These are phyloP conservation scores for Fomitopsis pinicola DNA, from an alignment of 1,284 basidiomycete species.

Conservation along the genomic window DNA sequence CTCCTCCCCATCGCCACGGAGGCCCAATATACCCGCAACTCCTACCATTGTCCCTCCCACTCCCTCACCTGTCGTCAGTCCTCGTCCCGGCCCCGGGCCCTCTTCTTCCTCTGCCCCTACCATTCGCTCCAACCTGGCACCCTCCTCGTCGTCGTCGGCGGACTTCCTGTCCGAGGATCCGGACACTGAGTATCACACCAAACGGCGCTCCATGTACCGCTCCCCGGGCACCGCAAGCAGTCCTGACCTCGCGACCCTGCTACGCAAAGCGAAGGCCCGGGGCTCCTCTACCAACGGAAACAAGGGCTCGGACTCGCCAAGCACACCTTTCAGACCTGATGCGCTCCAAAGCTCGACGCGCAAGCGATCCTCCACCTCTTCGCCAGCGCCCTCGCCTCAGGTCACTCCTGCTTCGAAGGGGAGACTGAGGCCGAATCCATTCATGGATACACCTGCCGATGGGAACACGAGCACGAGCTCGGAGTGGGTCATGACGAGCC, in stretches of 20 bases:
- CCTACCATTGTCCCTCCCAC: slow-evolving; percentile 58
- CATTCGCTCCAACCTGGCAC: slow-evolving; percentile 29
- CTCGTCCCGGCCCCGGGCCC: slow-evolving; percentile 18
- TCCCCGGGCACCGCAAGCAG: slow-evolving; percentile 85
- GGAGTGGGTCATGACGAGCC: slow-evolving; percentile 48
- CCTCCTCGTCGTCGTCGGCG: slow-evolving; percentile 36
- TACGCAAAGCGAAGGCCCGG: slow-evolving; percentile 74
- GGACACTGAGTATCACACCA: slow-evolving; percentile 60
- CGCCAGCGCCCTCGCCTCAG: slow-evolving; percentile 10
- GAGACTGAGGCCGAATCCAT: slow-evolving; percentile 16
- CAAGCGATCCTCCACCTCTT: slow-evolving; percentile 32
- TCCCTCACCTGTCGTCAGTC: slow-evolving; percentile 33
- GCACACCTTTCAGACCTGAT: slow-evolving; percentile 16
- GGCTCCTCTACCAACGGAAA: slow-evolving; percentile 39
- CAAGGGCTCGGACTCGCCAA: slow-evolving; percentile 48
- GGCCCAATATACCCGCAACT: slow-evolving; percentile 35
- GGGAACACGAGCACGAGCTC: slow-evolving; percentile 23
- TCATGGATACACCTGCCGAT: slow-evolving; percentile 9
- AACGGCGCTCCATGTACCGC: slow-evolving; percentile 81
- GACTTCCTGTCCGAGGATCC: slow-evolving; percentile 64
- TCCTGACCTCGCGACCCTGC: slow-evolving; percentile 81
- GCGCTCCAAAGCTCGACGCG: slow-evolving; percentile 17
- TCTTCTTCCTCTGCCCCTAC: slow-evolving; percentile 14
- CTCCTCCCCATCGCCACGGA: slow-evolving; percentile 21
- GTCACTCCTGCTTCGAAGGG: slow-evolving; percentile 17